A percentile compares a stretch with the other conserved stretches of the same genome.
These are phyloP conservation scores for Exutisphaerella laricina DNA, from an alignment of 2,329 filamentous ascomycete species.

Conservation along the genomic window DNA sequence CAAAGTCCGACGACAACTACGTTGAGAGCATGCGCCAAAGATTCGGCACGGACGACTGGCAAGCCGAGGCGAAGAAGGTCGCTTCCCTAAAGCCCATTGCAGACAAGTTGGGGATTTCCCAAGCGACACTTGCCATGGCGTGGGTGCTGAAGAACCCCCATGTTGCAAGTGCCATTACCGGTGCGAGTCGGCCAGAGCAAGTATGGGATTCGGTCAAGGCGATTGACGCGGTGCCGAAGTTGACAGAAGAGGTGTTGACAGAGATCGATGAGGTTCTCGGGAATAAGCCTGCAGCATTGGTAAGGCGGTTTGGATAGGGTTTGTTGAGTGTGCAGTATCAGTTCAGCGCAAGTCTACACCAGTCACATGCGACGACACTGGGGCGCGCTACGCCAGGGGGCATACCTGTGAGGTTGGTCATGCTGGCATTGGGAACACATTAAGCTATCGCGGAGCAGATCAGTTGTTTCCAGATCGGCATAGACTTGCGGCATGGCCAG, in stretches of 20 bases:
- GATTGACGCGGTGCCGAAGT: background rate
- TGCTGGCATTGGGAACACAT: background rate
- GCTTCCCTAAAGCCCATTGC: background rate
- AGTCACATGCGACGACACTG: background rate
- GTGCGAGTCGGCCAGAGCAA: background rate
- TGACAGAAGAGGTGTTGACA: background rate
- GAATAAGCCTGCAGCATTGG: background rate
- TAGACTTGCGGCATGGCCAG: background rate
- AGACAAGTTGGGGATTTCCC: background rate
- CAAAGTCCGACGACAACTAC: background rate
- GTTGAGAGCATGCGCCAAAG: background rate
- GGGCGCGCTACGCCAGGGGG: background rate
- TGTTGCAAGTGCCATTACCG: constrained; percentile 1
- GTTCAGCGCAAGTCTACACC: background rate
- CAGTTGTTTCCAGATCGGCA: background rate
- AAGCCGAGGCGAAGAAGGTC: background rate
- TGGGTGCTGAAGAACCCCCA: constrained; percentile 1
- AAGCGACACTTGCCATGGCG: background rate
- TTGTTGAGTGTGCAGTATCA: background rate
- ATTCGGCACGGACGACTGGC: background rate
- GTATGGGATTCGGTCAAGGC: constrained; percentile 2
- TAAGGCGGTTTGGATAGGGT: background rate
- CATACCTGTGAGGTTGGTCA: background rate
- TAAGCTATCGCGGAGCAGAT: background rate
- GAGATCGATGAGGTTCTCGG: background rate